Evolutionary conservation across 2,329 filamentous ascomycete genomes (phyloP).

Genomic region (Aspergillus viridinutans): DNA sequence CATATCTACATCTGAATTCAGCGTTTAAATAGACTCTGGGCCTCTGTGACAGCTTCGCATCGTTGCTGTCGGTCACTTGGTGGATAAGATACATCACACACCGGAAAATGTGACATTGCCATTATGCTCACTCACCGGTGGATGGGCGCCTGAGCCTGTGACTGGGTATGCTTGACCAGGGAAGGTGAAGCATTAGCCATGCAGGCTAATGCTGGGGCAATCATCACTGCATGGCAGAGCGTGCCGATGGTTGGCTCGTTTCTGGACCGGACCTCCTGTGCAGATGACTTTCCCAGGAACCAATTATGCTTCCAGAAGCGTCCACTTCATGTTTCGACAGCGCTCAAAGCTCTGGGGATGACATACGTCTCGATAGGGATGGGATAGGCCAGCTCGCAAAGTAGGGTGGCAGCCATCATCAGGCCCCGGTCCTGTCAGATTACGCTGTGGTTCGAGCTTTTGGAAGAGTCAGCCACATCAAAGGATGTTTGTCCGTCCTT

Average conservation of each 20-base stretch:
- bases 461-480: neutral
- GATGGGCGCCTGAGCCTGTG: conserved; percentile 2
- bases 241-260: conserved; percentile 9
- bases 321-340: conserved; percentile 2
- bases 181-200: conserved; percentile 12
- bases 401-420: conserved; percentile 6
- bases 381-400: conserved; percentile 1
- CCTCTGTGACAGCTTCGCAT: too few relatives aligned
- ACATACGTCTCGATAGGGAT: neutral
- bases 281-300: conserved; percentile 15
- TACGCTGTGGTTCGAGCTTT: neutral
- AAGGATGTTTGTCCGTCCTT: neutral
- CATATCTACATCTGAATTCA: too few relatives aligned
- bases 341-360: conserved; percentile 1
- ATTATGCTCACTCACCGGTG: neutral
- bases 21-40: too few relatives aligned
- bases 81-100: neutral
- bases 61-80: too few relatives aligned
- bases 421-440: neutral
- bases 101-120: neutral
- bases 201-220: conserved; percentile 18
- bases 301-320: conserved; percentile 12
- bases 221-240: conserved; percentile 16
- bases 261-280: conserved; percentile 9
- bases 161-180: conserved; percentile 9